These are phyloP conservation scores for Corymbia calophylla DNA, from an alignment of 441 rosid genomes.

Conservation along the genomic window DNA sequence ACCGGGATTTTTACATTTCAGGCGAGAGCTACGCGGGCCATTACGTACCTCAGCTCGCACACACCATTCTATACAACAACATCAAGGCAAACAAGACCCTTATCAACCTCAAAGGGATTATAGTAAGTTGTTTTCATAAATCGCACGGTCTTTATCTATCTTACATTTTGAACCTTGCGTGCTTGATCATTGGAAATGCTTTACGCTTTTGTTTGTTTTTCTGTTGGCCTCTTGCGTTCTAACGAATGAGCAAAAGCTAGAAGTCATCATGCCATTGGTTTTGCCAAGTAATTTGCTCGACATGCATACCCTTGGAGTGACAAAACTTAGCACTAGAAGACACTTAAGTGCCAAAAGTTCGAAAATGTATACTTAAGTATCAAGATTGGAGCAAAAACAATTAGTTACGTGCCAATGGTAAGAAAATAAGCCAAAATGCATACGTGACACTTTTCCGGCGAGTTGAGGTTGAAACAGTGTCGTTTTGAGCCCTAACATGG, in stretches of 20 bases:
- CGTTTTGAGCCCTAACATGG: no score
- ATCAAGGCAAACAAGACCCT: conserved; percentile 28
- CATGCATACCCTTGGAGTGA: no score
- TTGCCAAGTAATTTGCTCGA: neutral
- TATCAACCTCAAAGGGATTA: conserved; percentile 81
- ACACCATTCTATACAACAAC: conserved; percentile 22
- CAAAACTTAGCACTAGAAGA: no score
- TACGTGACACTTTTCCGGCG: no score
- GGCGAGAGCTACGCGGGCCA: conserved; percentile 94
- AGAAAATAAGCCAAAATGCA: no score
- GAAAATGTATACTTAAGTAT: no score
- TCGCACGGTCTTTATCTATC: neutral
- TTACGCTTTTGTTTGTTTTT: neutral
- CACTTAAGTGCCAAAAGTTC: no score
- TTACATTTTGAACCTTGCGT: neutral
- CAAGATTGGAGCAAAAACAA: no score
- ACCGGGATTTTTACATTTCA: conserved; percentile 54
- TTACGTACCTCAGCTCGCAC: conserved; percentile 81
- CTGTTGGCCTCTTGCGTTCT: neutral
- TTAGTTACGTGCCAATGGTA: no score
- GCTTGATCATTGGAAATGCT: neutral
- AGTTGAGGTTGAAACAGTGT: no score
- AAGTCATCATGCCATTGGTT: neutral
- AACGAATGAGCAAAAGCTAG: no score
- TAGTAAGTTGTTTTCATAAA: conserved; percentile 20